Conservation (phyloP, 2,329 filamentous ascomycete species). For the Arthrobotrys conoides region DNA sequence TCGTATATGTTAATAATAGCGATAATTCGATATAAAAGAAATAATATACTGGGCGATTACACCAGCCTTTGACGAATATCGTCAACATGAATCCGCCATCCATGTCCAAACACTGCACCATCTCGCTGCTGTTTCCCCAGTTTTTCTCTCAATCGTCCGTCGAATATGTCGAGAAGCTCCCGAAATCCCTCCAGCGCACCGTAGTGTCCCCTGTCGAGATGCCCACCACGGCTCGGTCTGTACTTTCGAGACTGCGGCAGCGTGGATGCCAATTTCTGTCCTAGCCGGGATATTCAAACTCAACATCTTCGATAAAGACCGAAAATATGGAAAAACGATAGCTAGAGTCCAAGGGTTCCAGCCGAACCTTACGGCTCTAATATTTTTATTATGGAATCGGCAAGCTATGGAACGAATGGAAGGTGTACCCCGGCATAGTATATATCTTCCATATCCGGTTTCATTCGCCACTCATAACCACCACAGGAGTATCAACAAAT, state of each 20-base stretch:
- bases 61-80: slow-evolving; percentile 53
- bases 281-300: slow-evolving; percentile 42
- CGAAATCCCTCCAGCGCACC: slow-evolving; percentile 27
- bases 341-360: slow-evolving; percentile 35
- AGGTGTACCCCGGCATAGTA: slow-evolving; percentile 15
- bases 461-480: slow-evolving; percentile 34
- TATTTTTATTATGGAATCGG: slow-evolving; percentile 46
- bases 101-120: slow-evolving; percentile 45
- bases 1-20: neutral
- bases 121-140: slow-evolving; percentile 31
- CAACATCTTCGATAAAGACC: slow-evolving; percentile 40
- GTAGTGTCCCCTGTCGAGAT: slow-evolving; percentile 17
- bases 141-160: slow-evolving; percentile 43
- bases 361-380: slow-evolving; percentile 30
- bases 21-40: slow-evolving; percentile 1
- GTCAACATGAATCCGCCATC: slow-evolving; percentile 48
- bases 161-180: slow-evolving; percentile 40
- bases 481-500: slow-evolving; percentile 37
- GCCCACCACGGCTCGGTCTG: slow-evolving; percentile 14
- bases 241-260: slow-evolving; percentile 45
- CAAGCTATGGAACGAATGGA: slow-evolving; percentile 42
- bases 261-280: slow-evolving; percentile 55
- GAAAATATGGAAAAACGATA: slow-evolving; percentile 25
- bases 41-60: slow-evolving; percentile 53
- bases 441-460: slow-evolving; percentile 34